Evolutionary conservation across 2,329 filamentous ascomycete species (phyloP).

Genomic region (Corynespora cassiicola): DNA sequence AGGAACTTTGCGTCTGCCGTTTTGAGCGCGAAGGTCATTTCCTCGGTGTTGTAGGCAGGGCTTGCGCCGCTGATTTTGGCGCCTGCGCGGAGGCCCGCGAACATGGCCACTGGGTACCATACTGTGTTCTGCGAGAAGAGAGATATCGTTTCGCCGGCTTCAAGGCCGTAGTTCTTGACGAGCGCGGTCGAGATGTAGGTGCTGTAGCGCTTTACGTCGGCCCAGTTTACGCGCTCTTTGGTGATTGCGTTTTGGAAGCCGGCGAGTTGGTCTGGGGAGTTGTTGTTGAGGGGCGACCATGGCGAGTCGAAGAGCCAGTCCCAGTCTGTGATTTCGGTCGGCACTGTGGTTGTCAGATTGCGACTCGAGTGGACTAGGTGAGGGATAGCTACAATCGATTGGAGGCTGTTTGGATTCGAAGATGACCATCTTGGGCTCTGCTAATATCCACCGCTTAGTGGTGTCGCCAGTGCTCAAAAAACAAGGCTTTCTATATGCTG

Average conservation of each 20-base stretch:
- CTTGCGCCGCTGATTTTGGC: slow-evolving; percentile 68
- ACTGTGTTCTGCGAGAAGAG: slow-evolving; percentile 70
- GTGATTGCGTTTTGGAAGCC: slow-evolving; percentile 67
- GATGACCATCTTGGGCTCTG: slow-evolving; percentile 34
- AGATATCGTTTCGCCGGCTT: slow-evolving; percentile 62
- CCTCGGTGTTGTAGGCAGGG: slow-evolving; percentile 71
- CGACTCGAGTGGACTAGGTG: background rate
- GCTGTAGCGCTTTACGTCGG: slow-evolving; percentile 63
- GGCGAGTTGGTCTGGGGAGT: slow-evolving; percentile 49
- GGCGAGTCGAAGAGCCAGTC: slow-evolving; percentile 66
- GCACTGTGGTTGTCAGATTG: slow-evolving; percentile 49
- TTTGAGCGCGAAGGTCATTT: slow-evolving; percentile 70
- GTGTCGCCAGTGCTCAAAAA: no score
- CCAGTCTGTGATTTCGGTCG: slow-evolving; percentile 63
- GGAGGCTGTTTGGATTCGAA: slow-evolving; percentile 53
- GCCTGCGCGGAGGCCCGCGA: slow-evolving; percentile 60
- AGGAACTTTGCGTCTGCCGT: slow-evolving; percentile 64
- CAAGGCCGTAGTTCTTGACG: slow-evolving; percentile 61
- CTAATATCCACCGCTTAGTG: background rate
- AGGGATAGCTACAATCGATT: slow-evolving; percentile 43
- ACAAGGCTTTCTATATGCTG: slow-evolving; percentile 2
- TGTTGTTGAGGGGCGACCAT: slow-evolving; percentile 57
- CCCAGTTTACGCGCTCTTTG: slow-evolving; percentile 64
- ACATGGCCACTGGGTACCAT: slow-evolving; percentile 71
- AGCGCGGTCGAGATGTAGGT: slow-evolving; percentile 68